phyloP scores from a whole-genome alignment of 2,329 filamentous ascomycete genomes.

The Dactylellina drechsleri region DNA sequence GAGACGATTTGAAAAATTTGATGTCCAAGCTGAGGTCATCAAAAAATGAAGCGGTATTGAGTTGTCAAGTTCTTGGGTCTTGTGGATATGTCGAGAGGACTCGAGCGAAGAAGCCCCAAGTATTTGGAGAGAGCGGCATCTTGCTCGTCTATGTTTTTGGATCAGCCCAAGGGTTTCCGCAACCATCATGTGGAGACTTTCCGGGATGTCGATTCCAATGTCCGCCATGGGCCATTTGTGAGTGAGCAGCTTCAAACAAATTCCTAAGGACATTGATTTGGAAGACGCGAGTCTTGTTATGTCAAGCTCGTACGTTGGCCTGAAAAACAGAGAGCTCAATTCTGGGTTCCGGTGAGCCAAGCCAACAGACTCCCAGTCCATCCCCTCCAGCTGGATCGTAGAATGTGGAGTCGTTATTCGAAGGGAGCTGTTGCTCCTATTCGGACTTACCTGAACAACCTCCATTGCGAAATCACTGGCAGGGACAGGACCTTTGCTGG shows the following conservation, averaged over 20 bases:
- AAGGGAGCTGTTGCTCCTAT: slow-evolving; percentile 13
- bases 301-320: slow-evolving; percentile 52
- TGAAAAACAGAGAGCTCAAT: slow-evolving; percentile 56
- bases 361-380: slow-evolving; percentile 22
- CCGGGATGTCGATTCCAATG: slow-evolving; percentile 38
- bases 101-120: slow-evolving; percentile 12
- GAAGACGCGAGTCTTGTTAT: slow-evolving; percentile 48
- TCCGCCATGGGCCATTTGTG: slow-evolving; percentile 59
- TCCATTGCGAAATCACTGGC: slow-evolving; percentile 9
- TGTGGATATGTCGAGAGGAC: slow-evolving; percentile 2
- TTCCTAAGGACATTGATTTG: slow-evolving; percentile 27
- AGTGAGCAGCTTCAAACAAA: slow-evolving; percentile 52
- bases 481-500: neutral
- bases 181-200: slow-evolving; percentile 14
- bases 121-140: slow-evolving; percentile 28
- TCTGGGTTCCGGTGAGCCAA: slow-evolving; percentile 33
- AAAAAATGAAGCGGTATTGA: slow-evolving; percentile 23
- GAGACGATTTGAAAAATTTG: slow-evolving; percentile 5
- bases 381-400: slow-evolving; percentile 1
- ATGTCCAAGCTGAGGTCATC: slow-evolving; percentile 24
- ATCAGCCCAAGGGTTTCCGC: slow-evolving; percentile 11
- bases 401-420: slow-evolving; percentile 13
- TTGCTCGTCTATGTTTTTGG: slow-evolving; percentile 19
- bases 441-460: slow-evolving; percentile 16
- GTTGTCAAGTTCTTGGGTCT: slow-evolving; percentile 3